A percentile compares a stretch with the other conserved stretches of the same genome.
phyloP scores from a whole-genome alignment of 2,329 filamentous ascomycete genomes.

The Aspergillus bombycis region DNA sequence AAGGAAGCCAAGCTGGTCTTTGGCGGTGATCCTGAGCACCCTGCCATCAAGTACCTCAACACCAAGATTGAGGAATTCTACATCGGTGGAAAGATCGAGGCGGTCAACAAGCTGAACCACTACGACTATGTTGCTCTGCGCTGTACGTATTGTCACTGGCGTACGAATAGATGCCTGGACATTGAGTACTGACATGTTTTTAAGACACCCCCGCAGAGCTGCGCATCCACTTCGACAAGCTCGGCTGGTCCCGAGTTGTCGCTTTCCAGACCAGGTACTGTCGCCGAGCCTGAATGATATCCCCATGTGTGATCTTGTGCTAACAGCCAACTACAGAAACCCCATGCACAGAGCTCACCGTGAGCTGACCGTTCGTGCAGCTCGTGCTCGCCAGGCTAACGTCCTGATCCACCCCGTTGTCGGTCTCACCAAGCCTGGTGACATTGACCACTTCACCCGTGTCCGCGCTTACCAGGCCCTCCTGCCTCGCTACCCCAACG shows the following conservation, averaged over 20 bases:
- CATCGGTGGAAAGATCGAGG: conserved; percentile 93
- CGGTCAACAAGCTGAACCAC: conserved; percentile 92
- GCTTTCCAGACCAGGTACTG: conserved; percentile 83
- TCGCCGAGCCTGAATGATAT: conserved; percentile 22
- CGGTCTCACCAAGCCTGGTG: conserved; percentile 96
- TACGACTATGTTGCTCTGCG: conserved; percentile 98
- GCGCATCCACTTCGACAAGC: conserved; percentile 97
- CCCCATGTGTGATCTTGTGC: neutral
- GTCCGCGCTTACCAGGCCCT: conserved; percentile 98
- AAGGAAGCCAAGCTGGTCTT: conserved; percentile 95
- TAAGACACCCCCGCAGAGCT: conserved; percentile 95
- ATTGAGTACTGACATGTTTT: neutral
- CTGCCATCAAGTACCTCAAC: conserved; percentile 88
- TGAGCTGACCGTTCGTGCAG: conserved; percentile 95
- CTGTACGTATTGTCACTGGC: conserved; percentile 61
- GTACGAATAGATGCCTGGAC: neutral
- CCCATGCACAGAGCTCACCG: conserved; percentile 99
- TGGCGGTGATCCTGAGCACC: conserved; percentile 87
- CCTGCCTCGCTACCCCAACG: conserved; percentile 94
- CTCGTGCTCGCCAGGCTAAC: conserved; percentile 93
- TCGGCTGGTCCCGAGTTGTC: conserved; percentile 96
- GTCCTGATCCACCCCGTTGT: conserved; percentile 99
- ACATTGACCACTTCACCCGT: conserved; percentile 99
- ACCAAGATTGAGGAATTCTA: conserved; percentile 83
- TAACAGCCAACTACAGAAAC: conserved; percentile 60